Conservation (phyloP, 306 rosid species). For the Parietaria judaica region DNA sequence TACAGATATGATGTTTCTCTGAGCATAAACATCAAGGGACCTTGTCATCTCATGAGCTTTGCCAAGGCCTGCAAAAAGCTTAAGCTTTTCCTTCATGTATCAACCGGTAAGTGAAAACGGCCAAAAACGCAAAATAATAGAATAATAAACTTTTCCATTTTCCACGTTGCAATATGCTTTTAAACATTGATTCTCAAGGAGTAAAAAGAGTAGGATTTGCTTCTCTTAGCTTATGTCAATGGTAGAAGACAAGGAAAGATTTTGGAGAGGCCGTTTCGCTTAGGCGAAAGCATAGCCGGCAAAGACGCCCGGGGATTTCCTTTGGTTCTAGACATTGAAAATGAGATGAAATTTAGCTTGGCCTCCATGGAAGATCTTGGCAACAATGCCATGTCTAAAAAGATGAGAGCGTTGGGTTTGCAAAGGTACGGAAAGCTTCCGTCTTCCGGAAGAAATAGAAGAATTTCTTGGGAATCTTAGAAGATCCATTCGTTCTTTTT, state of each 20-base stretch:
- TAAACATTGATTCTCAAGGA: not conserved
- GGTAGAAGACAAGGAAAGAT: slow-evolving; percentile 91
- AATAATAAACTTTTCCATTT: too few relatives aligned
- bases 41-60: slow-evolving; percentile 65
- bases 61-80: slow-evolving; percentile 82
- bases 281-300: slow-evolving; percentile 66
- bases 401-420: slow-evolving; percentile 74
- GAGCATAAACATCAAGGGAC: slow-evolving; percentile 81
- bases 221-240: slow-evolving; percentile 72
- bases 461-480: too few relatives aligned
- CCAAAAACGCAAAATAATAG: not conserved
- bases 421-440: slow-evolving; percentile 38
- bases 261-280: slow-evolving; percentile 66
- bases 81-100: slow-evolving; percentile 82
- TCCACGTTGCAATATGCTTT: not conserved
- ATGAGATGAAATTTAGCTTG: slow-evolving; percentile 56
- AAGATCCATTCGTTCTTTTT: too few relatives aligned
- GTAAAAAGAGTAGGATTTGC: not conserved
- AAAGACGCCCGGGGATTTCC: slow-evolving; percentile 36
- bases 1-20: slow-evolving; percentile 76
- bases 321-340: slow-evolving; percentile 55
- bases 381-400: slow-evolving; percentile 45
- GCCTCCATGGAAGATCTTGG: slow-evolving; percentile 33
- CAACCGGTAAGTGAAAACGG: slow-evolving; percentile 50
- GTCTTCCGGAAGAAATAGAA: too few relatives aligned